Percentiles rank a stretch among this genome's conserved stretches.
Conservation (phyloP, 1,284 basidiomycete genomes). For the Heterobasidion irregulare region DNA sequence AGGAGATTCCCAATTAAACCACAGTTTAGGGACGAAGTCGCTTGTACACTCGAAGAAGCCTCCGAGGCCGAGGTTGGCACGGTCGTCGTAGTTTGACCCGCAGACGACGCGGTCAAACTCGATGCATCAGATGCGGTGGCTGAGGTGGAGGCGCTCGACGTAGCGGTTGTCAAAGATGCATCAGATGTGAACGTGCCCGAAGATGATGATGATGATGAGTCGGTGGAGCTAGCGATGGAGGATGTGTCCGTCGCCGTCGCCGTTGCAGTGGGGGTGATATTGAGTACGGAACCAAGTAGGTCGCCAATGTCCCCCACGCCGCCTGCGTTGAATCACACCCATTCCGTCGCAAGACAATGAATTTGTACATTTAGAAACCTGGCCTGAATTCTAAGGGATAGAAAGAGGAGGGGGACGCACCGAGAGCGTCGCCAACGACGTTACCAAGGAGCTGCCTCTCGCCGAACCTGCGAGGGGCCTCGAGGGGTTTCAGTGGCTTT, state of each 20-base stretch:
- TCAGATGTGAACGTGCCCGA: not conserved
- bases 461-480: not conserved
- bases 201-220: not conserved
- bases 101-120: not conserved
- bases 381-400: not conserved
- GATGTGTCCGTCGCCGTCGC: not conserved
- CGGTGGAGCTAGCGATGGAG: not conserved
- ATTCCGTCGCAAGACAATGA: too few species aligned
- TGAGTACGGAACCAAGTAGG: too few species aligned
- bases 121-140: not conserved
- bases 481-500: not conserved
- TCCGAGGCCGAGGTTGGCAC: not conserved
- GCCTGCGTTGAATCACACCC: too few species aligned
- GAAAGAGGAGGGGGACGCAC: not conserved
- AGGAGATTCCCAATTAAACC: constrained; percentile 15
- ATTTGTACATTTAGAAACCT: not conserved
- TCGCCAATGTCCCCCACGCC: not conserved
- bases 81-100: not conserved
- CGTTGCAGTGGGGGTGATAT: not conserved
- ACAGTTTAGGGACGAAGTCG: not conserved
- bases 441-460: not conserved
- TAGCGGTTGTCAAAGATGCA: not conserved
- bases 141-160: not conserved
- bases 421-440: not conserved
- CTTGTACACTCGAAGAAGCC: not conserved